These are phyloP conservation scores for Podospora anserina DNA, from an alignment of 495 filamentous ascomycete genomes.

Conservation along the genomic window DNA sequence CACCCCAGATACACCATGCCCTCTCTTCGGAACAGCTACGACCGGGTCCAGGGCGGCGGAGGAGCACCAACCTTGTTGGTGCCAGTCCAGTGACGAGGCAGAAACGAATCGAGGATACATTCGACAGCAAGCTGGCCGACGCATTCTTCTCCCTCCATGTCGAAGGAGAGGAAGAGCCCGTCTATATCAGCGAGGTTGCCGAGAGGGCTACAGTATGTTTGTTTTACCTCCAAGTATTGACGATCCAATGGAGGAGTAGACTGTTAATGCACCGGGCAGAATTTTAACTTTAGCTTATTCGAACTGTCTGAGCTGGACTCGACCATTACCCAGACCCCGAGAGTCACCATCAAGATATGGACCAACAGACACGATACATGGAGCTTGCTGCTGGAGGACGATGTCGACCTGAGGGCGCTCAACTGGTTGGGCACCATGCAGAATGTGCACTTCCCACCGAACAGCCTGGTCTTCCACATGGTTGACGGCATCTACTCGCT, in stretches of 20 bases:
- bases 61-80: slow-evolving; percentile 68
- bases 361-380: slow-evolving; percentile 61
- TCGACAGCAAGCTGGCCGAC: slow-evolving; percentile 72
- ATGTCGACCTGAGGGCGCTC: slow-evolving; percentile 64
- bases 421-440: slow-evolving; percentile 81
- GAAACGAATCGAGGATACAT: slow-evolving; percentile 70
- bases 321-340: slow-evolving; percentile 59
- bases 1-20: slow-evolving; percentile 59
- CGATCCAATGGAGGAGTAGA: not conserved
- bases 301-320: slow-evolving; percentile 70
- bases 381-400: slow-evolving; percentile 66
- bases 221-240: not conserved
- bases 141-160: slow-evolving; percentile 86
- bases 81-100: slow-evolving; percentile 67
- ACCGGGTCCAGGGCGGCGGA: slow-evolving; percentile 50
- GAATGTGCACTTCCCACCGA: slow-evolving; percentile 74
- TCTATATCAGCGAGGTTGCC: slow-evolving; percentile 86
- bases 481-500: slow-evolving; percentile 83
- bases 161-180: slow-evolving; percentile 59
- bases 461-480: slow-evolving; percentile 84
- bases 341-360: slow-evolving; percentile 73
- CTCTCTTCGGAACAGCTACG: slow-evolving; percentile 67
- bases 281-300: slow-evolving; percentile 85
- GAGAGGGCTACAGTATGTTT: slow-evolving; percentile 64
- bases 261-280: slow-evolving; percentile 40